These are phyloP conservation scores for Pyrrhoderma lamaoense DNA, from an alignment of 1,284 basidiomycete species.

Conservation along the genomic window DNA sequence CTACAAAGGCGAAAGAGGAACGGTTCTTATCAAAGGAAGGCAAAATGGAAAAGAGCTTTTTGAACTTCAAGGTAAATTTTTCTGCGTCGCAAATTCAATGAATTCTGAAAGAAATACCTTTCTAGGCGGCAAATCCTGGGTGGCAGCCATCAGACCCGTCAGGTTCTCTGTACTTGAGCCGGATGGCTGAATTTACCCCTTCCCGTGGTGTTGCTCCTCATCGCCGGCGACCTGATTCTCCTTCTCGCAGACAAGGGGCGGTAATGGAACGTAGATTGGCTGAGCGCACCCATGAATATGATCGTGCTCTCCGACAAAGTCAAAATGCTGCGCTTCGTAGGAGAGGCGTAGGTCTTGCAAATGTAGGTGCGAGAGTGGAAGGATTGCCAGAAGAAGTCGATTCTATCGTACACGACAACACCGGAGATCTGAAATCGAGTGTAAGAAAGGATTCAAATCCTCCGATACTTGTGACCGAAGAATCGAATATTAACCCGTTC, in stretches of 20 bases:
- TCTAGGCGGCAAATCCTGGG: constrained; percentile 81
- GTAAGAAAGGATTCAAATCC: too few relatives aligned
- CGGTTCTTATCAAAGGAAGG: constrained; percentile 80
- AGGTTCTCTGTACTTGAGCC: constrained; percentile 78
- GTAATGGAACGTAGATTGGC: constrained; percentile 29
- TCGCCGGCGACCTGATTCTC: constrained; percentile 22
- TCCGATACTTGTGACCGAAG: not conserved
- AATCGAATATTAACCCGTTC: constrained; percentile 14
- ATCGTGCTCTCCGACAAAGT: constrained; percentile 64
- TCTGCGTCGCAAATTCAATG: not conserved
- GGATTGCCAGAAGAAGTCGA: not conserved
- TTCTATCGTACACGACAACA: not conserved
- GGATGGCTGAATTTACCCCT: constrained; percentile 66
- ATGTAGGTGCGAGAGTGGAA: not conserved
- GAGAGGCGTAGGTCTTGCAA: constrained; percentile 27
- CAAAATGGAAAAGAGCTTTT: constrained; percentile 98
- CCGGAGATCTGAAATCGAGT: not conserved
- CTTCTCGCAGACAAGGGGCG: constrained; percentile 12
- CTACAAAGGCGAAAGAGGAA: constrained; percentile 56
- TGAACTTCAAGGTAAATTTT: constrained; percentile 80
- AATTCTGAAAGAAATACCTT: not conserved
- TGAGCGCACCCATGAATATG: constrained; percentile 63
- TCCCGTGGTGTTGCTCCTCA: constrained; percentile 22
- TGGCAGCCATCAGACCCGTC: constrained; percentile 88
- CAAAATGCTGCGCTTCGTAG: constrained; percentile 46